These are phyloP conservation scores for Prunus fruticosa DNA, from an alignment of 306 rosid species.

Conservation along the genomic window DNA sequence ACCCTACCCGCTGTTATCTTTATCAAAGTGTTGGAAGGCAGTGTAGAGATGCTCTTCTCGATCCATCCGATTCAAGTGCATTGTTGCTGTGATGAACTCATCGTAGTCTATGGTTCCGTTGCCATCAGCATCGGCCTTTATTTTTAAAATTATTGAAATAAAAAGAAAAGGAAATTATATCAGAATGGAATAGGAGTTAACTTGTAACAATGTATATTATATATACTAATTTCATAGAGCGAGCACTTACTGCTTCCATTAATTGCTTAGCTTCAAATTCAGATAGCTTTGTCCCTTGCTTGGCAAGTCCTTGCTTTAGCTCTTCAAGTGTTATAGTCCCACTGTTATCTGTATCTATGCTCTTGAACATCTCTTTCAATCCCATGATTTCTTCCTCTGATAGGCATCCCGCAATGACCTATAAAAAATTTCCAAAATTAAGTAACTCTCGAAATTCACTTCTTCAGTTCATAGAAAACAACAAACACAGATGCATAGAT, in stretches of 20 bases:
- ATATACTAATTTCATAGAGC: not conserved
- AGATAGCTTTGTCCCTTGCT: constrained; percentile 85
- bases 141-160: not conserved
- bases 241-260: constrained; percentile 81
- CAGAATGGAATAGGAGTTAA: not conserved
- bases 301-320: constrained; percentile 91
- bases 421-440: not conserved
- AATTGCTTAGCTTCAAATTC: constrained; percentile 84
- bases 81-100: constrained; percentile 94
- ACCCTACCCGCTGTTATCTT: constrained; percentile 89
- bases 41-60: constrained; percentile 96
- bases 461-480: not conserved
- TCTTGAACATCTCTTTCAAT: constrained; percentile 85
- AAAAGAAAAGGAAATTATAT: not conserved
- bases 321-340: constrained; percentile 98
- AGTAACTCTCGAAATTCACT: not conserved
- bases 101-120: constrained; percentile 92
- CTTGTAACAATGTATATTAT: no score
- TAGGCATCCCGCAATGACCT: constrained; percentile 96
- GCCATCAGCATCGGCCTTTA: constrained; percentile 90
- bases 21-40: constrained; percentile 93
- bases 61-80: constrained; percentile 93
- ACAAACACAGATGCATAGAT: not conserved
- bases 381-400: constrained; percentile 99
- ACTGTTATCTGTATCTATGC: constrained; percentile 89